Conservation (phyloP, 1,284 basidiomycete genomes). For the Ceraceosorus guamensis region DNA sequence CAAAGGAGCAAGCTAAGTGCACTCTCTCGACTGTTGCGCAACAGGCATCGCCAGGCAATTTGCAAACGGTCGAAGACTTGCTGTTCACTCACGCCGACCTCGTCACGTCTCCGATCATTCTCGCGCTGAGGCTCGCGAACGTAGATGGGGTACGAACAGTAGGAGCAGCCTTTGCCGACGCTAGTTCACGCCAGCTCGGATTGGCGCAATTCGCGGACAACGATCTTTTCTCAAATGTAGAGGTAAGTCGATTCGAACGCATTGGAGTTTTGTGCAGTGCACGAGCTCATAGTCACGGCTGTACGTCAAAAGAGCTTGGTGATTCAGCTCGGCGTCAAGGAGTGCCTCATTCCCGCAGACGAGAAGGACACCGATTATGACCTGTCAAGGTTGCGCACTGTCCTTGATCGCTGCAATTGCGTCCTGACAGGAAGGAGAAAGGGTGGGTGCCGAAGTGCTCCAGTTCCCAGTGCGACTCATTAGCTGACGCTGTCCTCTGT, state of each 20-base stretch:
- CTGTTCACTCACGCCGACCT: slow-evolving; percentile 80
- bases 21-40: slow-evolving; percentile 2
- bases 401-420: slow-evolving; percentile 78
- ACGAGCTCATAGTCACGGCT: not conserved
- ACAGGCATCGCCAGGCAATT: slow-evolving; percentile 80
- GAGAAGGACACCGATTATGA: slow-evolving; percentile 66
- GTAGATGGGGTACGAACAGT: slow-evolving; percentile 53
- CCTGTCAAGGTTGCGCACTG: slow-evolving; percentile 50
- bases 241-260: slow-evolving; percentile 56
- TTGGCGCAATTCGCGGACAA: slow-evolving; percentile 88
- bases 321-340: slow-evolving; percentile 94
- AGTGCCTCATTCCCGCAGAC: slow-evolving; percentile 62
- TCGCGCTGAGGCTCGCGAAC: slow-evolving; percentile 75
- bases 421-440: slow-evolving; percentile 81
- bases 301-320: slow-evolving; percentile 65
- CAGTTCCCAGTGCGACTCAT: not conserved
- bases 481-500: slow-evolving; percentile 1
- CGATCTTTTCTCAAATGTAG: slow-evolving; percentile 89
- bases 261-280: not conserved
- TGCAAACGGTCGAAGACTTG: slow-evolving; percentile 86
- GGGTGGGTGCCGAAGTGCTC: slow-evolving; percentile 51
- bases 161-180: slow-evolving; percentile 57
- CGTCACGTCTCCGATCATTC: slow-evolving; percentile 75
- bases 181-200: slow-evolving; percentile 54
- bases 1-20: slow-evolving; percentile 1